Base-by-base conservation (phyloP, 2,329 filamentous ascomycete genomes). In the Epichloe amarillans region DNA sequence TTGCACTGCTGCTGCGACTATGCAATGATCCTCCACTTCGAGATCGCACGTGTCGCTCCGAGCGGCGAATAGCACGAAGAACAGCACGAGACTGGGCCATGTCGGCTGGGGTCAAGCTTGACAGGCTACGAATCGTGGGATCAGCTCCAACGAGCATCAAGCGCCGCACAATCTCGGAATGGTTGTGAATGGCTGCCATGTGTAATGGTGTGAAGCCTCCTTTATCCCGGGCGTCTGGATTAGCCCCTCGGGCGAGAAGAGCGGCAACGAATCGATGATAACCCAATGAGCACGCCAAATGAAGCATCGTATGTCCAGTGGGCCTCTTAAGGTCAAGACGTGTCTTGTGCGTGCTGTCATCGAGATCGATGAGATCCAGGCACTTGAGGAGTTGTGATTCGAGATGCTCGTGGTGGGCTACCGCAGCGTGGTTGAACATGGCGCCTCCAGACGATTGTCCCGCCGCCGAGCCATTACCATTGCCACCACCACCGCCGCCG, bases 201-300 rank as follows among this genome's bases (percentile, higher is more conserved):
- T 94, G 87, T 69, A 94, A 76, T 14, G 88, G 82, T 4, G 86
- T 88, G 65, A 88, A 91, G 21, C 88, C 88, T 47, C 84, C 84
- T 55, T 82, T 84, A 62, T 95, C 88, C 50, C 81, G 77, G 38
- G 82, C 71, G 59, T 91, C 82, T 1, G 84, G 80, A 60, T 85
- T 84, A 19, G 86, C 87, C n/a, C 87, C 86, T 55, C 86, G 78
- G 10, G 83, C 84, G 19, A 94, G 71, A 26, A 94, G 74, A 33
- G 83, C 86, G 12, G 85, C 85, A 47, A 86, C 86, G 55, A 94
- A 84, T 45, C 85, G 79, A 55, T 83, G 78, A 57, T 88, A 77
- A 5, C 87, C 87, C 12, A 90, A 69, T 8, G 84, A 84, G 57
- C 82, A 86, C 2, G 86, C 86, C 54, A 90, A 72, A 60, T 93